Evolutionary conservation across 306 rosid genomes (phyloP), one percentile per base, ranked within the genome.

Genomic region (Corylus heterophylla): DNA sequence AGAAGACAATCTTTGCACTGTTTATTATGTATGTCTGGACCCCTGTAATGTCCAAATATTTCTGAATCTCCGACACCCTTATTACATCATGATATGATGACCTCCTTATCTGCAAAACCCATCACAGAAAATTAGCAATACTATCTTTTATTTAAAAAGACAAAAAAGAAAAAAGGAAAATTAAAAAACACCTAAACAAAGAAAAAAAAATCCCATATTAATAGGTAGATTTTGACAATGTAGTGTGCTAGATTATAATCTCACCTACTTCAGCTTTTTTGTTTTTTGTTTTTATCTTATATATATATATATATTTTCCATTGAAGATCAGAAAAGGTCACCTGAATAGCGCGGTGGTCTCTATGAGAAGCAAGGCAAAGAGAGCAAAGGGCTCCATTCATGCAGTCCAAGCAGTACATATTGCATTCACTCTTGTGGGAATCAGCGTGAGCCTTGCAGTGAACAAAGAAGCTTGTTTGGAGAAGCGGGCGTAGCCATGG

Each of bases 41-140:
- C 20, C 82, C 94, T 71, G 84, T 63, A 83, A 90, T 86, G 78
- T 90, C 92, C 92, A 90, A 11, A 77, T 76, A 84, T 84, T 85
- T 90, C 87, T 88, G 94, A 52, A 90, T 88, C 83, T 90, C 94
- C 8, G 85, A 78, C 29, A 90, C 92, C 71, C 94, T 86, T 83
- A 90, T 90, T 81, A 90, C 94, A 85, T 90, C 94, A 86, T 90
- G 94, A 86, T 90, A 90, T 37, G 92, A 90, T 71, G 94, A 90
- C 77, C 94, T 90, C 74, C 94, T 86, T 88, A 90, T 88, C 94
- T 90, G 8, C 39, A 64, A 47, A 76, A 70, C 45, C 61, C 81
- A 85, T 76, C 85, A 74, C 74, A 86, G 27, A 42, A 45, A 42
- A 5, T 71, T 67, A 12, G 47, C 49, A 58, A 35, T 58, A 52